phyloP scores from a whole-genome alignment of 1,139 yeast species.

The Magnusiomyces clavatus region DNA sequence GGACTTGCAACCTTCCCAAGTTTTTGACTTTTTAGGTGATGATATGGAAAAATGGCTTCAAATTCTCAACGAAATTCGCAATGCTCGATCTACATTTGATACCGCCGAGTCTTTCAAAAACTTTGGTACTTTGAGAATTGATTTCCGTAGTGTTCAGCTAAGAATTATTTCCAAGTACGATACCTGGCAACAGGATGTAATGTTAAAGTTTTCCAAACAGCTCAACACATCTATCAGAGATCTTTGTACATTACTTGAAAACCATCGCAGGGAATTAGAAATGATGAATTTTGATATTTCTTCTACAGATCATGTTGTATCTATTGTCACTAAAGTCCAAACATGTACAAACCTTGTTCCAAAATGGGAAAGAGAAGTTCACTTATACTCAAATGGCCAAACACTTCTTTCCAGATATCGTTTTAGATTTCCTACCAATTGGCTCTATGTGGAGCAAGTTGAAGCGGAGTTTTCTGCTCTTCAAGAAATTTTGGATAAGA shows the following conservation, averaged over 20 bases:
- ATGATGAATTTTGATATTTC: slow-evolving; percentile 29
- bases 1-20: slow-evolving; percentile 41
- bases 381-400: slow-evolving; percentile 38
- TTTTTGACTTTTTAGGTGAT: slow-evolving; percentile 30
- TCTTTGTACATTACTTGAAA: slow-evolving; percentile 26
- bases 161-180: slow-evolving; percentile 51
- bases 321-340: slow-evolving; percentile 33
- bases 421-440: slow-evolving; percentile 43
- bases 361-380: slow-evolving; percentile 30
- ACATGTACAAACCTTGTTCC: slow-evolving; percentile 22
- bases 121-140: slow-evolving; percentile 39
- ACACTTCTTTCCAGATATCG: slow-evolving; percentile 39
- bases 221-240: slow-evolving; percentile 29
- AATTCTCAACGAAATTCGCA: slow-evolving; percentile 40
- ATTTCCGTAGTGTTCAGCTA: slow-evolving; percentile 48
- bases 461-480: slow-evolving; percentile 45
- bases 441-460: slow-evolving; percentile 61
- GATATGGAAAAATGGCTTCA: slow-evolving; percentile 44
- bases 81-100: slow-evolving; percentile 46
- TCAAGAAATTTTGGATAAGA: slow-evolving; percentile 37
- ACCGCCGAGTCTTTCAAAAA: slow-evolving; percentile 35
- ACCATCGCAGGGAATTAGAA: slow-evolving; percentile 33
- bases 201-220: slow-evolving; percentile 39
- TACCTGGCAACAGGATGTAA: slow-evolving; percentile 45
- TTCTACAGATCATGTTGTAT: slow-evolving; percentile 34